phyloP scores from a whole-genome alignment of 169 alveolate species.

The Plasmodium vivax region DNA sequence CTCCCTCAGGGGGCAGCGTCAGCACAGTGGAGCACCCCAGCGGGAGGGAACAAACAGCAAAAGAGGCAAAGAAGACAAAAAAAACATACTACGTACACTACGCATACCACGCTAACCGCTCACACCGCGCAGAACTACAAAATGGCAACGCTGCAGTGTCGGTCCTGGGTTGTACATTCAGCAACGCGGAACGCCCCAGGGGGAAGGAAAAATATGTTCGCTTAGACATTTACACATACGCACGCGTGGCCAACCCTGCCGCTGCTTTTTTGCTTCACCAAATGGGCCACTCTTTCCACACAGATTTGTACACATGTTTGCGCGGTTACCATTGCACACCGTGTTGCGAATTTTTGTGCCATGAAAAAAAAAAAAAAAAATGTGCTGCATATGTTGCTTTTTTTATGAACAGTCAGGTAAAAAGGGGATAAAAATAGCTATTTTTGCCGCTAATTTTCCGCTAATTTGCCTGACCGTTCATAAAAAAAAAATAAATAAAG shows the following conservation, averaged over 20 bases:
- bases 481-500: neutral
- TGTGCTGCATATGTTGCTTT: neutral
- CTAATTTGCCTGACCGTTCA: neutral
- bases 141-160: neutral
- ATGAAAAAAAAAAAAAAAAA: conserved; percentile 4
- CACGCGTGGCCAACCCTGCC: neutral
- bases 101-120: neutral
- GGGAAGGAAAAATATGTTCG: neutral
- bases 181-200: neutral
- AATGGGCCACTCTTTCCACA: neutral
- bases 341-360: neutral
- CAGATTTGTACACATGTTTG: conserved; percentile 20
- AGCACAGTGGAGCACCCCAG: neutral
- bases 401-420: conserved; percentile 32
- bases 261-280: neutral
- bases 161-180: neutral
- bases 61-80: neutral
- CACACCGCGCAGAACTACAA: conserved; percentile 3
- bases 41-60: neutral
- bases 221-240: conserved; percentile 6
- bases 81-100: neutral
- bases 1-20: neutral
- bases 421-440: neutral
- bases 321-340: conserved; percentile 42
- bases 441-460: no score